These are phyloP conservation scores for Pseudocercospora eumusae DNA, from an alignment of 2,329 filamentous ascomycete species.

Conservation along the genomic window DNA sequence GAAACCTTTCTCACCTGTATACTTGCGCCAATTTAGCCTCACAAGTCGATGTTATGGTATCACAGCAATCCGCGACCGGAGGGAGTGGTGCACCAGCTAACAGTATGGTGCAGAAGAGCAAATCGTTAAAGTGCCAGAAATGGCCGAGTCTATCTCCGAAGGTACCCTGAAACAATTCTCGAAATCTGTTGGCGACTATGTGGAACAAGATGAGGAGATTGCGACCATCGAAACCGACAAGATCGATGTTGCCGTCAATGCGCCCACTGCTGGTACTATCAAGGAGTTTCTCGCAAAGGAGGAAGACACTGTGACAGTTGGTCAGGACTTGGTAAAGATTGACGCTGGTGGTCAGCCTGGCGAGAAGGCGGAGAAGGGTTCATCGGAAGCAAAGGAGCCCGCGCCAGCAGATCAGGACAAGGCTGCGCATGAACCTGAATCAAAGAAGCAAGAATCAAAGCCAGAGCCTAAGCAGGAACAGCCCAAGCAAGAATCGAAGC, in stretches of 20 bases:
- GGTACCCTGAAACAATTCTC: slow-evolving; percentile 94
- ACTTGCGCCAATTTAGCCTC: slow-evolving; percentile 39
- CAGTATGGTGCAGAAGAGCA: slow-evolving; percentile 62
- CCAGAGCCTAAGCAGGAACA: slow-evolving; percentile 48
- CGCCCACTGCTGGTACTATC: slow-evolving; percentile 84
- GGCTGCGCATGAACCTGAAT: slow-evolving; percentile 47
- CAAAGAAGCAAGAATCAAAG: slow-evolving; percentile 52
- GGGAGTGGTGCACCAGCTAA: slow-evolving; percentile 17
- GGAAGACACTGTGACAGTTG: slow-evolving; percentile 92
- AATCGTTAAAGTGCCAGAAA: slow-evolving; percentile 89
- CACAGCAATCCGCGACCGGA: not conserved
- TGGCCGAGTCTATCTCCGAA: slow-evolving; percentile 98
- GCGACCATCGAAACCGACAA: slow-evolving; percentile 99
- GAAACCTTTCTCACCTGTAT: slow-evolving; percentile 33
- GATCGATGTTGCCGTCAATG: slow-evolving; percentile 97
- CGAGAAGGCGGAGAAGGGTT: slow-evolving; percentile 57
- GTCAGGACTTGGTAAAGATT: slow-evolving; percentile 84
- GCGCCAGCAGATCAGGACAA: slow-evolving; percentile 54
- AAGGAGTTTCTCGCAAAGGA: slow-evolving; percentile 89
- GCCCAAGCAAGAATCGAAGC: slow-evolving; percentile 43
- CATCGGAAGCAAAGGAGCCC: slow-evolving; percentile 61
- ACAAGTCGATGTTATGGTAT: slow-evolving; percentile 40
- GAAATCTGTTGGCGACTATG: slow-evolving; percentile 89
- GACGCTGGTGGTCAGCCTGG: slow-evolving; percentile 70
- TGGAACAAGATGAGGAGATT: slow-evolving; percentile 95